Conservation (phyloP, 805 yeast species). For the Nematodospora valgi region DNA sequence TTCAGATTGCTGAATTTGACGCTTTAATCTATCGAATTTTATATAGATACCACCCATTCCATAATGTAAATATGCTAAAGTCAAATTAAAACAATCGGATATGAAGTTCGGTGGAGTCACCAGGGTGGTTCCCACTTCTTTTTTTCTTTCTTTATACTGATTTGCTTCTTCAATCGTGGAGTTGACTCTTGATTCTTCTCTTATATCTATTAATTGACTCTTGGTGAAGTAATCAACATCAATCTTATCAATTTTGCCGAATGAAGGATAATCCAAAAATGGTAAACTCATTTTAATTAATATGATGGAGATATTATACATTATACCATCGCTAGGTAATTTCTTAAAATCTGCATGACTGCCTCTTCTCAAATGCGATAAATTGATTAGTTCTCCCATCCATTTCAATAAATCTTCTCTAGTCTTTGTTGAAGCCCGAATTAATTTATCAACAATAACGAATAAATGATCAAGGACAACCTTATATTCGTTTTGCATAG, state of each 20-base stretch:
- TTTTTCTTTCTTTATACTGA: conserved; percentile 45
- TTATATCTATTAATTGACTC: conserved; percentile 54
- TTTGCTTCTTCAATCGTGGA: conserved; percentile 70
- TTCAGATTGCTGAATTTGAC: conserved; percentile 45
- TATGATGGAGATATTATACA: conserved; percentile 70
- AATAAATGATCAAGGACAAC: conserved; percentile 62
- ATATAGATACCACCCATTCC: conserved; percentile 81
- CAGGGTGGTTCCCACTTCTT: conserved; percentile 19
- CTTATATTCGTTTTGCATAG: conserved; percentile 62
- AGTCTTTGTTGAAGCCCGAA: conserved; percentile 67
- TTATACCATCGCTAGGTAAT: conserved; percentile 74
- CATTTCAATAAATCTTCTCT: conserved; percentile 63
- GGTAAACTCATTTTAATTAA: conserved; percentile 77
- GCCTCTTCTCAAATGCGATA: conserved; percentile 84
- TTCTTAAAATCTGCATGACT: conserved; percentile 68
- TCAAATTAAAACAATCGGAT: conserved; percentile 83
- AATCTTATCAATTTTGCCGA: conserved; percentile 70
- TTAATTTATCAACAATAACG: conserved; percentile 64
- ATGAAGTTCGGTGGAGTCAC: conserved; percentile 60
- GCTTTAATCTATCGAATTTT: conserved; percentile 50
- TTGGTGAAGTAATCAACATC: conserved; percentile 65
- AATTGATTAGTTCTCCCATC: conserved; percentile 71
- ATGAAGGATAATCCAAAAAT: conserved; percentile 62
- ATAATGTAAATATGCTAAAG: conserved; percentile 77
- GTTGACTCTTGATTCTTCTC: conserved; percentile 80